Evolutionary conservation across 148 eudicot genomes (phyloP), one percentile per base, ranked within the genome.

Genomic region (Camellia sinensis): DNA sequence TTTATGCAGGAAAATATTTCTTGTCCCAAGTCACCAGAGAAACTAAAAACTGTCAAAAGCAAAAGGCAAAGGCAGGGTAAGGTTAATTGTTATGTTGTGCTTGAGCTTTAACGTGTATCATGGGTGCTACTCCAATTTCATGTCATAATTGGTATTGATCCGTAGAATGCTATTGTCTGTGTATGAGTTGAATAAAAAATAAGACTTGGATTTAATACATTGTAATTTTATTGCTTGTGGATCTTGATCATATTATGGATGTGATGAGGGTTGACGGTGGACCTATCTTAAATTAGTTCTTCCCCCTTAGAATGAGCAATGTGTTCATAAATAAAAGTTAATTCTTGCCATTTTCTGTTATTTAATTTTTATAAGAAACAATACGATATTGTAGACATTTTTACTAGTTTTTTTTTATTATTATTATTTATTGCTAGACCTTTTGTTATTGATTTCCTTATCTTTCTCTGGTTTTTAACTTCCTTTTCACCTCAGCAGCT

Each of bases 11-110:
- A 91, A 75, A 82, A 86, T 56, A 75, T 81, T 3, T 76, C 87
- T 43, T 94, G 98, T 59, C 98, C 98, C 1, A 85, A 88, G 18
- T 92, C 98, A 65, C 97, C 97, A 0, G 93, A 91, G 85, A 94
- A 94, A 84, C 18, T 87, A 80, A 92, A 87, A 85, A 84, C 91
- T 13, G 74, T 80, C 3, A 85, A 80, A 83, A 85, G 86, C 81
- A 94, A 89, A 83, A 87, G 89, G 76, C 85, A 82, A 75, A 89
- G 85, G 64, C 83, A 85, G 71, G 92, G 98, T 94, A 77, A 85
- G 84, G 18, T 56, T 57, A 60, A 44, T 69, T 22, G 54, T 29
- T 66, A 6, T 21, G 3, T 14, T 46, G n/a, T 15, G 29, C 10
- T 12, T 21, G 61, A 71, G 61, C 2, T 72, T 21, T 53, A 50